These are phyloP conservation scores for Schizothecium vesticola DNA, from an alignment of 495 filamentous ascomycete genomes.

Conservation along the genomic window DNA sequence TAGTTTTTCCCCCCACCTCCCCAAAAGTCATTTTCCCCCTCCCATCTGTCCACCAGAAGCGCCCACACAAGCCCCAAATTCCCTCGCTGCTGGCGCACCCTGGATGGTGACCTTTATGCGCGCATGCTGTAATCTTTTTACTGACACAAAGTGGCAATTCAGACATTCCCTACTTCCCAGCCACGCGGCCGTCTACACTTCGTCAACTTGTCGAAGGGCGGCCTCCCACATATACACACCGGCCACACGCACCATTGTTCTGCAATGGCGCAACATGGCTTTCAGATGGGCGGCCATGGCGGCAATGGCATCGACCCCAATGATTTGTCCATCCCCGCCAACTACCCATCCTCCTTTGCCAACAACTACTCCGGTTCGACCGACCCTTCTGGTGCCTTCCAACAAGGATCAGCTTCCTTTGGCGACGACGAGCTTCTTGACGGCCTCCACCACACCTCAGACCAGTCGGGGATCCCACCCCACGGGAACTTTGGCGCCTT, in stretches of 20 bases:
- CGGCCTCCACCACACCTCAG: constrained; percentile 45
- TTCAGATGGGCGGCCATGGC: constrained; percentile 60
- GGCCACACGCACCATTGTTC: neutral
- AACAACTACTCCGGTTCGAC: constrained; percentile 38
- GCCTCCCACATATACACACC: constrained; percentile 2
- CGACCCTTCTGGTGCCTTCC: constrained; percentile 31
- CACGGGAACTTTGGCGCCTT: constrained; percentile 44
- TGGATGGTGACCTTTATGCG: neutral
- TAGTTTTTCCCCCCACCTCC: neutral
- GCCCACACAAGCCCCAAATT: neutral
- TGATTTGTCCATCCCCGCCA: constrained; percentile 64
- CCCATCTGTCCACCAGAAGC: neutral
- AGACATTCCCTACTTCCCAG: neutral
- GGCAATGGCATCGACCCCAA: constrained; percentile 74
- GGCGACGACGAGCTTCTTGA: constrained; percentile 63
- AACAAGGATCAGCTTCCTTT: constrained; percentile 48
- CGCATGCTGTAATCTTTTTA: neutral
- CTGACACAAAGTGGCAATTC: neutral
- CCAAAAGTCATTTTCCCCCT: neutral
- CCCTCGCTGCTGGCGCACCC: neutral
- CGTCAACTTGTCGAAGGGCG: neutral
- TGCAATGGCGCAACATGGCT: constrained; percentile 54
- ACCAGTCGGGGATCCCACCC: constrained; percentile 42
- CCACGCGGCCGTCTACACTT: neutral
- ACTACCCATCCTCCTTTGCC: constrained; percentile 35